These are phyloP conservation scores for Hypomyces perniciosus DNA, from an alignment of 2,329 filamentous ascomycete species.

Conservation along the genomic window DNA sequence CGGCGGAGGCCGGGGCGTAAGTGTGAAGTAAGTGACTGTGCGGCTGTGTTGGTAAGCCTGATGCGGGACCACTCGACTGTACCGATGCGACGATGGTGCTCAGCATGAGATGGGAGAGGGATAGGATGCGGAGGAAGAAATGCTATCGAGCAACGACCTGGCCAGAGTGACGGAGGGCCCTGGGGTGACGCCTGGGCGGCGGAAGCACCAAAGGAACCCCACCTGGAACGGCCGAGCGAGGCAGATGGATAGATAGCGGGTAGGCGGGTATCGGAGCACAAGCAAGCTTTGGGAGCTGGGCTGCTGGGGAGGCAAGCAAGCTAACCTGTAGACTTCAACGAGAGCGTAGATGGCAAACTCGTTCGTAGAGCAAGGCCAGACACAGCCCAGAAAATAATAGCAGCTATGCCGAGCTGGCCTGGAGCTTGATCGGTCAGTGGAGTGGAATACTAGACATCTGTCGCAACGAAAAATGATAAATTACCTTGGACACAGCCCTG, in stretches of 20 bases:
- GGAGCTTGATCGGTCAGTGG: slow-evolving; percentile 4
- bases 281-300: slow-evolving; percentile 7
- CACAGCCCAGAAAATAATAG: neutral
- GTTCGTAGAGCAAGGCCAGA: neutral
- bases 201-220: slow-evolving; percentile 25
- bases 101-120: neutral
- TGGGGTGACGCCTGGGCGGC: slow-evolving; percentile 12
- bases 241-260: slow-evolving; percentile 17
- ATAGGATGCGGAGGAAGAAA: slow-evolving; percentile 10
- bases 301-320: neutral
- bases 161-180: slow-evolving; percentile 8
- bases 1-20: slow-evolving; percentile 1
- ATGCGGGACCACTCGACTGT: slow-evolving; percentile 1
- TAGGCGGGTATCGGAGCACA: slow-evolving; percentile 10
- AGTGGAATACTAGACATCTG: neutral
- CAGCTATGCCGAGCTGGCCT: slow-evolving; percentile 2
- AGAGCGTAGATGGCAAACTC: neutral
- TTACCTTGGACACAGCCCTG: slow-evolving; percentile 4
- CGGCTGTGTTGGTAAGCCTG: slow-evolving; percentile 8
- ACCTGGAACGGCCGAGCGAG: slow-evolving; percentile 27
- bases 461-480: slow-evolving; percentile 2
- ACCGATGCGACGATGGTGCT: neutral
- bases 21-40: neutral
- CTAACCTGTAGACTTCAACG: slow-evolving; percentile 3
- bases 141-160: slow-evolving; percentile 12